Conservation (phyloP, 1,284 basidiomycete species). For the Sutorius eximius region DNA sequence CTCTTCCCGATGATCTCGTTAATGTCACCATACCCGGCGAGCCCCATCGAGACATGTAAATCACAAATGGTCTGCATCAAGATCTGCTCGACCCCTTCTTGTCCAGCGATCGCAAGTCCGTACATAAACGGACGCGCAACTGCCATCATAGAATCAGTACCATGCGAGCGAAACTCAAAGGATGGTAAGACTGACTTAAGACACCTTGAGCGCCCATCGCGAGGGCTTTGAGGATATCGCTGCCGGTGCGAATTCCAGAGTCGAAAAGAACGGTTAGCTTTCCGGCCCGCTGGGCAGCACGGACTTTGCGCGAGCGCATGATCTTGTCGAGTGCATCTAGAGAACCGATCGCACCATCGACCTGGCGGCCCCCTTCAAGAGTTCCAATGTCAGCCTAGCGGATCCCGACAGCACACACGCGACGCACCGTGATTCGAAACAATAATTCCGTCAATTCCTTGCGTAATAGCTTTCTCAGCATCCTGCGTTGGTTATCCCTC, state of each 20-base stretch:
- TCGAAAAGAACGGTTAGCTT: constrained; percentile 77
- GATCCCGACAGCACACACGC: not conserved
- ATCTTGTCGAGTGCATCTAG: constrained; percentile 68
- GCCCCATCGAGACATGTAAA: constrained; percentile 54
- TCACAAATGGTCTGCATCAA: constrained; percentile 62
- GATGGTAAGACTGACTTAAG: constrained; percentile 48
- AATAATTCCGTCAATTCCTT: constrained; percentile 71
- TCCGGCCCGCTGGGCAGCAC: constrained; percentile 55
- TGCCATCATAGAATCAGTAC: constrained; percentile 18
- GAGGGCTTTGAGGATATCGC: constrained; percentile 76
- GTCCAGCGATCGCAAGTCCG: constrained; percentile 60
- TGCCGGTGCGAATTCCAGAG: constrained; percentile 76
- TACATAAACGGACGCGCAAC: constrained; percentile 64
- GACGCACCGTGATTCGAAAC: constrained; percentile 77
- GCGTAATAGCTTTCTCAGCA: constrained; percentile 69
- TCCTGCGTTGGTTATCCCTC: constrained; percentile 44
- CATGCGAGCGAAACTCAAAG: not conserved
- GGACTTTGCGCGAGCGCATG: constrained; percentile 58
- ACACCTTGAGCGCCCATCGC: constrained; percentile 70
- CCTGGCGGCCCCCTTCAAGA: constrained; percentile 67
- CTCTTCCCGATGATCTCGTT: constrained; percentile 50
- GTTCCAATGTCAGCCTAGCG: not conserved
- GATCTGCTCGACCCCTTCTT: constrained; percentile 66
- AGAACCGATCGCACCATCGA: constrained; percentile 80
- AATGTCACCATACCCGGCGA: constrained; percentile 48